Base-by-base conservation (phyloP, 805 yeast species). In the Candida adriatica region DNA sequence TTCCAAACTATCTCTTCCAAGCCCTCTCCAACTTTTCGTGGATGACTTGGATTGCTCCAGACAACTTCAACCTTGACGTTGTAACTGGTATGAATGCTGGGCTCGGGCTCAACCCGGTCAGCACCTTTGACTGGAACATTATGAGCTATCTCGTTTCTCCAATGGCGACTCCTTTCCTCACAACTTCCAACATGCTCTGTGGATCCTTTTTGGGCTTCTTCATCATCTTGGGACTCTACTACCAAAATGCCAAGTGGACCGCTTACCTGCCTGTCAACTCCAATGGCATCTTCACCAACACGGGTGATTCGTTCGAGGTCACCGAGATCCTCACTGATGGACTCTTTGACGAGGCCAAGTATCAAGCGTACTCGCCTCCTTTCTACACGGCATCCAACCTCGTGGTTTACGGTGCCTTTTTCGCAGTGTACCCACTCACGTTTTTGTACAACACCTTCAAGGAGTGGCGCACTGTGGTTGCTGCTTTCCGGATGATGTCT, bases 311-410 rank as follows among this genome's bases (percentile, higher is more conserved):
- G 0, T 77, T 61, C 49, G 56, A 66, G 14, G 71, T 75, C 25
- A 59, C 62, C 13, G 49, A 63, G 32, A 62, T 77, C 13, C 48
- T 77, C 26, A 53, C 66, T 30, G 51, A 68, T 13, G 66, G 64
- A 36, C 42, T 49, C 13, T 62, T 77, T 27, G 79, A 75, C 45
- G 38, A 52, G 15, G 49, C 42, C 3, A 68, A 66, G 42, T 76
- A 75, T 48, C 58, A 61, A 34, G 38, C 51, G n/a, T 69, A 74
- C 39, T 79, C 83, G 1, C 79, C 82, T 7, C 85, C 86, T 7
- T 78, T 68, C 52, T 75, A 73, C 46, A 49, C 73, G 18, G 83
- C 85, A 6, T 82, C 76, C 2, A 72, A 72, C 48, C 53, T 76
- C 37, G 71, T 77, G 8, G 51, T 64, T 14, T 76, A 75, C 45